Evolutionary conservation across 2,329 filamentous ascomycete genomes (phyloP), one percentile per base, ranked within the genome.

Genomic region (Hortaea werneckii): DNA sequence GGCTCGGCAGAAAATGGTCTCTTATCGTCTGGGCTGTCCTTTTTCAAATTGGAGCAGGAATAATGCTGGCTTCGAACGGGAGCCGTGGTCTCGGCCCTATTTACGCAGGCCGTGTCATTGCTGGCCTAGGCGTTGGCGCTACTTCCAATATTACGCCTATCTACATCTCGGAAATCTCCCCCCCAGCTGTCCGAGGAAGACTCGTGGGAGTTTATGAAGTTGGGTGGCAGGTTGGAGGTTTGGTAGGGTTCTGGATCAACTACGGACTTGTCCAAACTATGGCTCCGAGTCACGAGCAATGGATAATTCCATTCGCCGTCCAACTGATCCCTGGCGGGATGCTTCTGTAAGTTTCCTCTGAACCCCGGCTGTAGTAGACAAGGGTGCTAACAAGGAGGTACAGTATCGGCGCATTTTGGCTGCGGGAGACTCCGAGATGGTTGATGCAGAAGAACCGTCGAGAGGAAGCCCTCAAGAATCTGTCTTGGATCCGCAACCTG

Each of bases 21-120:
- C 70, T 89, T 2, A 67, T 80, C 51, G 52, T 79, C 40, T 83
- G 81, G 60, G 67, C 73, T 2, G 44, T 75, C 30, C 54, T 89
- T 51, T 89, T 89, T 64, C 72, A 79, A 44, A 58, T 88, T 7
- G 85, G 85, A 49, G 79, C 83, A 38, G 82, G 81, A 43, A 61
- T 88, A 52, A 87, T 86, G 80, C 67, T 87, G 27, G 83, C 79
- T 40, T 80, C 77, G 40, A 80, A 73, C 54, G 71, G 70, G 8
- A 66, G 73, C 3, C 72, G 78, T 29, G 82, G 81, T 28, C 69
- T 88, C n/a, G 81, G 78, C 4, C 63, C 76, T 5, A 71, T 79
- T 49, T 76, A 77, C 47, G 76, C 63, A 41, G 76, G 76, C 12
- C 67, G 76, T 49, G 75, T 79, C 1, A 63, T 80, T 1, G 74